Percentiles rank a stretch among this genome's conserved stretches.
These are phyloP conservation scores for Colletotrichum liaoningense DNA, from an alignment of 2,329 filamentous ascomycete genomes.

Conservation along the genomic window DNA sequence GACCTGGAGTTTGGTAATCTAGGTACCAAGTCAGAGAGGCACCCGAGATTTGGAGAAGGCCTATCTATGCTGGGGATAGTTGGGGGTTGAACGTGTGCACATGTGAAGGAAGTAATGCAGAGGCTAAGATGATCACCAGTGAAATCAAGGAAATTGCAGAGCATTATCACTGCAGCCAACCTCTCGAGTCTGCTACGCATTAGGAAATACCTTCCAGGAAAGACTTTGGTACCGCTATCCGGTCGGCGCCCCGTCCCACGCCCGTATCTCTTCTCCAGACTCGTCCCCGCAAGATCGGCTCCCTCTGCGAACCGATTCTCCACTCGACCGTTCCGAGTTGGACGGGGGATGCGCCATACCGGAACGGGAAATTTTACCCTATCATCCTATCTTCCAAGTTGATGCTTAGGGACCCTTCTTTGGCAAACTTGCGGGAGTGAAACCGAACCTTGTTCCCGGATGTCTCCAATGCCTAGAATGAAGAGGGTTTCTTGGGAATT, in stretches of 20 bases:
- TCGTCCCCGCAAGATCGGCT: conserved; percentile 24
- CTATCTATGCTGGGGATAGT: background rate
- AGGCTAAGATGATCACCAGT: background rate
- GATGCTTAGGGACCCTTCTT: background rate
- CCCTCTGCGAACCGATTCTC: conserved; percentile 10
- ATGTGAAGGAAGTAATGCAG: background rate
- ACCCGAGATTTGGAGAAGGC: background rate
- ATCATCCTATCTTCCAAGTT: conserved; percentile 8
- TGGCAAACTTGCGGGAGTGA: conserved; percentile 12
- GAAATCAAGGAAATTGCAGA: background rate
- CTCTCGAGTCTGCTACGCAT: background rate
- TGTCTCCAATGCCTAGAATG: background rate
- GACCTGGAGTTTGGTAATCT: background rate
- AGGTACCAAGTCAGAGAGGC: background rate
- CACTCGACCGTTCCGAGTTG: conserved; percentile 23
- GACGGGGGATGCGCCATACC: conserved; percentile 20
- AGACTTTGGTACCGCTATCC: background rate
- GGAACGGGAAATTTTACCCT: conserved; percentile 29
- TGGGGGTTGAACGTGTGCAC: background rate
- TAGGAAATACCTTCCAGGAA: background rate
- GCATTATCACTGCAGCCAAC: conserved; percentile 5
- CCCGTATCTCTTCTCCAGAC: conserved; percentile 16
- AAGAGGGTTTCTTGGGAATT: background rate
- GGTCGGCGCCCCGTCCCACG: background rate
- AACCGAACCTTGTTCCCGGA: background rate